A percentile compares a stretch with the other conserved stretches of the same genome.
phyloP scores from a whole-genome alignment of 2,329 filamentous ascomycete species.

The Chaetomiaceae sp. region DNA sequence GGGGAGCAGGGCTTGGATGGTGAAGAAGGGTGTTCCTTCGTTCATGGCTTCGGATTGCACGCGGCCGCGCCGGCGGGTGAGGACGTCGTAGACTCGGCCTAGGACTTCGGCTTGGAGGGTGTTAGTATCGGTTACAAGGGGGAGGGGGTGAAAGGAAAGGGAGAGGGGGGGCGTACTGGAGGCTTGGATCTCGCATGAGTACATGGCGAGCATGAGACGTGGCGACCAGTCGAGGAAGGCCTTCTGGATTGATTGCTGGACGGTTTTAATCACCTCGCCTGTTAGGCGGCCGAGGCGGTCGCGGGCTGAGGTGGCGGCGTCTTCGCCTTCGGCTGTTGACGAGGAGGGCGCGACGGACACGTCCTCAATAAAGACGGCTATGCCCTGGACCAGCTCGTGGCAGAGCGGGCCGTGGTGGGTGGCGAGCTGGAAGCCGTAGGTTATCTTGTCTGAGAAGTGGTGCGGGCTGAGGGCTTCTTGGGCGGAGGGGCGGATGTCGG shows the following conservation, averaged over 20 bases:
- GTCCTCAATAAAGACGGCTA: constrained; percentile 86
- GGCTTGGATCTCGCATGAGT: constrained; percentile 95
- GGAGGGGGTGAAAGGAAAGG: not conserved
- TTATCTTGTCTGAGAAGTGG: constrained; percentile 84
- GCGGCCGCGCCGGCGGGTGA: constrained; percentile 85
- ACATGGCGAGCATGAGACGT: constrained; percentile 94
- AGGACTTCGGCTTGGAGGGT: constrained; percentile 71
- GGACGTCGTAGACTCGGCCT: constrained; percentile 91
- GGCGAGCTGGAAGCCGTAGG: constrained; percentile 90
- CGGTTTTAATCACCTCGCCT: constrained; percentile 86
- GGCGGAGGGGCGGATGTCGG: constrained; percentile 33
- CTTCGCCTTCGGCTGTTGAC: constrained; percentile 42
- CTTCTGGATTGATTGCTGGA: constrained; percentile 75
- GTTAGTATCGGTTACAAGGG: not conserved
- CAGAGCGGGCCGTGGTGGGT: constrained; percentile 87
- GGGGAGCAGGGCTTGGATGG: constrained; percentile 79
- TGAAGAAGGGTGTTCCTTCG: constrained; percentile 94
- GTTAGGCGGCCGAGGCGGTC: constrained; percentile 76
- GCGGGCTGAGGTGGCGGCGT: constrained; percentile 45
- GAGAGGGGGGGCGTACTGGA: constrained; percentile 55
- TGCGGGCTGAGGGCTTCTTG: constrained; percentile 52
- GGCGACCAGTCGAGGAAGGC: constrained; percentile 96
- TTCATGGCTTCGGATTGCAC: constrained; percentile 90
- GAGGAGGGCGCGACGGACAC: constrained; percentile 50
- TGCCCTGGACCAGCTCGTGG: constrained; percentile 86